These are phyloP conservation scores for Rhizopogon rudus DNA, from an alignment of 768 basidiomycete genomes.

Conservation along the genomic window DNA sequence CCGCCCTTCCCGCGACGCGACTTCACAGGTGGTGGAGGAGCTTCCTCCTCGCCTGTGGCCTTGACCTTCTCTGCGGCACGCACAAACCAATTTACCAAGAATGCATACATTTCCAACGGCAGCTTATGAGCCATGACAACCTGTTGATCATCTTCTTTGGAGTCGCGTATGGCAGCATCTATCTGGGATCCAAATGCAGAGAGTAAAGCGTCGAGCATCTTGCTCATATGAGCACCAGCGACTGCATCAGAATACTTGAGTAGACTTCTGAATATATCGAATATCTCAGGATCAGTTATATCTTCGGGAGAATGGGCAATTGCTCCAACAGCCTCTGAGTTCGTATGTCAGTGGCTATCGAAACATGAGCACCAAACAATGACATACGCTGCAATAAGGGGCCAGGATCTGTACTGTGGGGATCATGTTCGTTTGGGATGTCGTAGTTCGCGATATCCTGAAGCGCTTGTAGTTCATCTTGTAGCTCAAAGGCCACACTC, in stretches of 20 bases:
- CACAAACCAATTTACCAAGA: slow-evolving; percentile 91
- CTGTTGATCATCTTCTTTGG: slow-evolving; percentile 65
- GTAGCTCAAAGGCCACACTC: slow-evolving; percentile 60
- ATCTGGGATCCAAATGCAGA: slow-evolving; percentile 73
- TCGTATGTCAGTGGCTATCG: slow-evolving; percentile 5
- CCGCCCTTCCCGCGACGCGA: slow-evolving; percentile 56
- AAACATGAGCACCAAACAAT: background rate
- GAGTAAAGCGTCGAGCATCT: slow-evolving; percentile 81
- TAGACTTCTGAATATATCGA: slow-evolving; percentile 79
- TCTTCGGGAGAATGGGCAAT: slow-evolving; percentile 73
- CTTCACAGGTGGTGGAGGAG: slow-evolving; percentile 41
- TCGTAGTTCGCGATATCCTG: slow-evolving; percentile 57
- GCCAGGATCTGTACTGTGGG: slow-evolving; percentile 49
- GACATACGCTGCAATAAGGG: slow-evolving; percentile 55
- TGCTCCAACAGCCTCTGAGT: slow-evolving; percentile 70
- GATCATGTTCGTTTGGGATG: slow-evolving; percentile 67
- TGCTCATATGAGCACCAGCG: slow-evolving; percentile 65
- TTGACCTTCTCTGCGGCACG: slow-evolving; percentile 75
- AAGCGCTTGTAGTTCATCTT: slow-evolving; percentile 68
- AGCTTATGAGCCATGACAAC: slow-evolving; percentile 56
- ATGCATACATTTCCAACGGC: slow-evolving; percentile 88
- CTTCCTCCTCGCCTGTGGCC: slow-evolving; percentile 40
- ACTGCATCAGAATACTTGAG: slow-evolving; percentile 70
- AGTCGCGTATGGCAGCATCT: slow-evolving; percentile 64
- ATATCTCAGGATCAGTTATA: slow-evolving; percentile 61